phyloP scores from a whole-genome alignment of 306 rosid genomes.

The Ceratonia siliqua region DNA sequence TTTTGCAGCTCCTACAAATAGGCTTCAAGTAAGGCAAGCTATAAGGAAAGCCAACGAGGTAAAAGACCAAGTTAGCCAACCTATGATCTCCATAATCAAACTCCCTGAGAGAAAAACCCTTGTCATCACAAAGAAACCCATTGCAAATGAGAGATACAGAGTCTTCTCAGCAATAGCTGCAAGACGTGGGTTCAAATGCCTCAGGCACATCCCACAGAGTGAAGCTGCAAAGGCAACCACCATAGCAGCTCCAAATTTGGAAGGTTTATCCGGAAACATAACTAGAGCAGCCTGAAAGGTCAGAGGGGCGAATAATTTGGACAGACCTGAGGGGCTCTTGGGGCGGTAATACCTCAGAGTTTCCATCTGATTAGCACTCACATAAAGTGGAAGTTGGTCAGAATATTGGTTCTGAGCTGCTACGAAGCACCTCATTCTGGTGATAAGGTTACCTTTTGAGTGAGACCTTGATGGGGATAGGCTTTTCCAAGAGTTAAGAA shows the following conservation, averaged over 20 bases:
- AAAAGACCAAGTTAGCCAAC: background rate
- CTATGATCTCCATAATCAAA: conserved; percentile 14
- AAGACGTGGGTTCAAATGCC: background rate
- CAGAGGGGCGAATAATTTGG: background rate
- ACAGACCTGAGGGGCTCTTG: background rate
- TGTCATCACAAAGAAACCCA: background rate
- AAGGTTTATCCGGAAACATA: background rate
- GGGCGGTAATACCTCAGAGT: background rate
- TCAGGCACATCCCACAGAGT: conserved; percentile 13
- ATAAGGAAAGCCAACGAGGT: background rate
- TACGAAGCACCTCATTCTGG: background rate
- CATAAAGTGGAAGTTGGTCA: background rate
- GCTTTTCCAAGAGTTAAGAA: background rate
- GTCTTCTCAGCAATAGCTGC: background rate
- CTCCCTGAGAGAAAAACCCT: background rate
- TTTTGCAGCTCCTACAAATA: conserved; percentile 13
- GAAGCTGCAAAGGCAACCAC: conserved; percentile 29
- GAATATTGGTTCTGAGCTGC: background rate
- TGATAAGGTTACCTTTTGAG: background rate
- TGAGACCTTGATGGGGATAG: background rate
- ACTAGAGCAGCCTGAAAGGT: conserved; percentile 14
- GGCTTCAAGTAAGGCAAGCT: background rate
- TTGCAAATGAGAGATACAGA: background rate
- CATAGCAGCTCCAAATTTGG: conserved; percentile 1
- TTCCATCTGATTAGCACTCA: background rate